Percentiles rank a stretch among this genome's conserved stretches.
Evolutionary conservation across 768 basidiomycete species (phyloP).

Genomic region (Crucibulum laeve): DNA sequence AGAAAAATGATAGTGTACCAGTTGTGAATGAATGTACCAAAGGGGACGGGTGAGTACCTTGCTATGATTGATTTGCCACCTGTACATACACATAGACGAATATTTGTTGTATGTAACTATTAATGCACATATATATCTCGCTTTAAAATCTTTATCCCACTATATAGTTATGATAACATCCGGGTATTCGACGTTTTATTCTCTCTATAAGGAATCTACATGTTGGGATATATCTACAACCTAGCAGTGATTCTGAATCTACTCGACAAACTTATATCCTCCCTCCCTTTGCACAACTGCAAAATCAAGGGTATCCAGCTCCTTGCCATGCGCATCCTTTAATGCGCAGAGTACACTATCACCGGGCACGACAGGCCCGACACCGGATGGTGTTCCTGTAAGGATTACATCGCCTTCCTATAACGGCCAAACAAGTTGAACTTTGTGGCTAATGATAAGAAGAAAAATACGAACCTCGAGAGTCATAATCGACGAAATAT

Average conservation of each 20-base stretch:
- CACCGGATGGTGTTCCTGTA: conserved; percentile 90
- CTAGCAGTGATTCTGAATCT: not conserved
- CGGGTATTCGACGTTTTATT: not conserved
- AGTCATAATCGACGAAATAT: conserved; percentile 94
- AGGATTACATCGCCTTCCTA: conserved; percentile 91
- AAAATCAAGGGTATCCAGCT: conserved; percentile 63
- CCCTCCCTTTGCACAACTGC: conserved; percentile 60
- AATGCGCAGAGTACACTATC: conserved; percentile 78
- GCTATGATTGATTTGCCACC: too few relatives aligned
- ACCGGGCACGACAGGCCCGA: conserved; percentile 71
- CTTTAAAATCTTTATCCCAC: too few relatives aligned
- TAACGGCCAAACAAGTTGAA: not conserved
- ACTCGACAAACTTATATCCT: conserved; percentile 41
- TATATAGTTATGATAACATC: too few relatives aligned
- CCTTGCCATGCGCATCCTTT: conserved; percentile 46
- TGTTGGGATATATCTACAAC: not conserved
- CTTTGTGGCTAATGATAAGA: not conserved
- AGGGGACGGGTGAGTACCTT: too few relatives aligned
- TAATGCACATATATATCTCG: too few relatives aligned
- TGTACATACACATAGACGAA: too few relatives aligned
- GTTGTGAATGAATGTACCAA: too few relatives aligned
- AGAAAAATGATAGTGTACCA: too few relatives aligned
- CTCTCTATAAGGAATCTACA: not conserved
- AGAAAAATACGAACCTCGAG: conserved; percentile 63
- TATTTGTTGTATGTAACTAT: too few relatives aligned